phyloP scores from a whole-genome alignment of 768 basidiomycete species.

The Agrocybe chaxingu region DNA sequence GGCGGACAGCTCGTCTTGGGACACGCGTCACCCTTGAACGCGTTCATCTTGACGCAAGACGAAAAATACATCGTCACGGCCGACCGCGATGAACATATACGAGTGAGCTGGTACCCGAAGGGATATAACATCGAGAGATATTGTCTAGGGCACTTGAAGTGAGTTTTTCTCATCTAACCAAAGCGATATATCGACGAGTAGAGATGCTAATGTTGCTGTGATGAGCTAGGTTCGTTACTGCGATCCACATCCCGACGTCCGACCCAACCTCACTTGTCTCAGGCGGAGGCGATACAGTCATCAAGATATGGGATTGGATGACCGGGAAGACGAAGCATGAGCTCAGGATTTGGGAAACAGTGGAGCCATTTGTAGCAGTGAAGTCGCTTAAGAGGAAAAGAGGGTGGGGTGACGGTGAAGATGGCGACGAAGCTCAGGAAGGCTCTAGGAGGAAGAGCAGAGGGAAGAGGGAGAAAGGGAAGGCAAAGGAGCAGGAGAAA shows the following conservation, averaged over 20 bases:
- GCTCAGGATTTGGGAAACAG: slow-evolving; percentile 45
- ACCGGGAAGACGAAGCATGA: slow-evolving; percentile 51
- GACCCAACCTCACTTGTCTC: slow-evolving; percentile 59
- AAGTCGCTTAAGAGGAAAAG: slow-evolving; percentile 29
- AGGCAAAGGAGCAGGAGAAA: slow-evolving; percentile 17
- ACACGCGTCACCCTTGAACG: slow-evolving; percentile 83
- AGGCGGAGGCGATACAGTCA: slow-evolving; percentile 79
- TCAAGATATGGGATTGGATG: slow-evolving; percentile 83
- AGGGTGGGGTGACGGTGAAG: slow-evolving; percentile 29
- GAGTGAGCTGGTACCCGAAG: slow-evolving; percentile 86
- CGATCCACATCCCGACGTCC: slow-evolving; percentile 63
- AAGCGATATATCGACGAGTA: background rate
- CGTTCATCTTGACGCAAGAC: slow-evolving; percentile 64
- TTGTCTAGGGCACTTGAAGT: slow-evolving; percentile 85
- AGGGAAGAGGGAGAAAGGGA: slow-evolving; percentile 21
- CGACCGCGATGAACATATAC: slow-evolving; percentile 94
- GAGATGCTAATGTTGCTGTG: background rate
- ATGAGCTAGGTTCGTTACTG: slow-evolving; percentile 72
- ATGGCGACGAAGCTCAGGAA: slow-evolving; percentile 20
- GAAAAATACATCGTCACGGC: slow-evolving; percentile 80
- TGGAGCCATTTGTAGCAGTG: slow-evolving; percentile 48
- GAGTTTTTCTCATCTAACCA: slow-evolving; percentile 19
- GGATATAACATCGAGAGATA: slow-evolving; percentile 85
- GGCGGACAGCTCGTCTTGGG: slow-evolving; percentile 74
- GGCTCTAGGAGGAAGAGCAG: slow-evolving; percentile 20